phyloP scores from a whole-genome alignment of 176 grass and related monocot genomes.

The Juncus inflexus region DNA sequence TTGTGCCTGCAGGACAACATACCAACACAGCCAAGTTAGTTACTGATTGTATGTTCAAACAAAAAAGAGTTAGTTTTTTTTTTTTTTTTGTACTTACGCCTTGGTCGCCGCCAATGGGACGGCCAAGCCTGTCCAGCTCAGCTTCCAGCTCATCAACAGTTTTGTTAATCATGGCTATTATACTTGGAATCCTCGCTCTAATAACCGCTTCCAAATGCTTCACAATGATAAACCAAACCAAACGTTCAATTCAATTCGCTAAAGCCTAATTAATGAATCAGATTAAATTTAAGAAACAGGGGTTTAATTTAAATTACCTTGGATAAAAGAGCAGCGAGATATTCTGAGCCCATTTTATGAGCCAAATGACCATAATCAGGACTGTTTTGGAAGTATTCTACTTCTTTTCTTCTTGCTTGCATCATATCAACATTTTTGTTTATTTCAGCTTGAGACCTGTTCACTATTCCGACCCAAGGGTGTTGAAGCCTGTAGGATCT shows the following conservation, averaged over 20 bases:
- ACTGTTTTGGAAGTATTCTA: conserved; percentile 90
- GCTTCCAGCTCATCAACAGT: conserved; percentile 98
- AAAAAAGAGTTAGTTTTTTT: conserved; percentile 16
- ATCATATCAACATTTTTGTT: conserved; percentile 99
- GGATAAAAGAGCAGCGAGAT: conserved; percentile 98
- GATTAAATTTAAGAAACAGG: neutral
- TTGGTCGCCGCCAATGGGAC: conserved; percentile 87
- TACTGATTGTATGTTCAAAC: neutral
- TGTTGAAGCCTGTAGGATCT: conserved; percentile 94
- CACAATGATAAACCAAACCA: conserved; percentile 19
- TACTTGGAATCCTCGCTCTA: conserved; percentile 95
- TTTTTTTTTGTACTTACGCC: conserved; percentile 48
- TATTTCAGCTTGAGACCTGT: conserved; percentile 99
- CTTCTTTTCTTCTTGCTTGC: conserved; percentile 76
- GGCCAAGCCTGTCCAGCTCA: conserved; percentile 84
- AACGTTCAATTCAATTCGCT: neutral
- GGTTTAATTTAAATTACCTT: conserved; percentile 36
- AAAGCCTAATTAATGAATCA: conserved; percentile 2
- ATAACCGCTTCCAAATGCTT: conserved; percentile 95
- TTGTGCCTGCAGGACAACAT: conserved; percentile 61
- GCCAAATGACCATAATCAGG: conserved; percentile 91
- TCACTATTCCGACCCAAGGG: conserved; percentile 97
- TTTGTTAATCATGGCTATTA: conserved; percentile 96
- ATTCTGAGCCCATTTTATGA: conserved; percentile 99
- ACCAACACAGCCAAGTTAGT: conserved; percentile 18